Evolutionary conservation across 768 basidiomycete genomes (phyloP).

Genomic region (Coprinopsis marcescibilis): DNA sequence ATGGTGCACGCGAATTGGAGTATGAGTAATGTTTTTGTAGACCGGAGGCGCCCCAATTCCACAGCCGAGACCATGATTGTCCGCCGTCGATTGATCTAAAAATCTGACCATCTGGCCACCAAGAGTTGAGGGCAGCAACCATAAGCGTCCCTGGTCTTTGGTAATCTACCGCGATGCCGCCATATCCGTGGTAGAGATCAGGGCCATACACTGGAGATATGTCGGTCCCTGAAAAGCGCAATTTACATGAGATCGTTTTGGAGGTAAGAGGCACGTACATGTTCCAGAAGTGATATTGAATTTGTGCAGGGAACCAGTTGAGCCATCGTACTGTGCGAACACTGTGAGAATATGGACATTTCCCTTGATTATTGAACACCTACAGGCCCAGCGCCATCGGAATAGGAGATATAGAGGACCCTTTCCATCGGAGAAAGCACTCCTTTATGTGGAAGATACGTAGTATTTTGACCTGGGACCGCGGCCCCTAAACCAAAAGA

Average conservation of each 20-base stretch:
- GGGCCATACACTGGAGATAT: constrained; percentile 59
- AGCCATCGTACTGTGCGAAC: constrained; percentile 46
- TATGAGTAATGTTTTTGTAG: constrained; percentile 50
- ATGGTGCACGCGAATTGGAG: constrained; percentile 50
- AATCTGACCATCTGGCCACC: constrained; percentile 65
- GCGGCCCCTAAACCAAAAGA: constrained; percentile 39
- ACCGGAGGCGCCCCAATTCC: constrained; percentile 45
- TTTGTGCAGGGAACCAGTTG: constrained; percentile 41
- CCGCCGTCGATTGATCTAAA: constrained; percentile 57
- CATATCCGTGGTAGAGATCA: constrained; percentile 57
- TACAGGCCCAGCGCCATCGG: constrained; percentile 57
- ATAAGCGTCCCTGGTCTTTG: constrained; percentile 60
- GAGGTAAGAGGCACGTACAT: constrained; percentile 24
- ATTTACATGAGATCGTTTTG: not conserved
- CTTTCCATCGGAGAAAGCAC: constrained; percentile 54
- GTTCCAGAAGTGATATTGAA: constrained; percentile 48
- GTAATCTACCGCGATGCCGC: constrained; percentile 54
- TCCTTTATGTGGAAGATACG: constrained; percentile 61
- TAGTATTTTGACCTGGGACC: constrained; percentile 50
- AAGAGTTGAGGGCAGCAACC: constrained; percentile 61
- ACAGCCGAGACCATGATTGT: constrained; percentile 51
- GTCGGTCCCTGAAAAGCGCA: constrained; percentile 38
- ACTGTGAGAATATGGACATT: not conserved
- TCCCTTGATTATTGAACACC: constrained; percentile 10
- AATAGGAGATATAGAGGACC: constrained; percentile 54